Percentiles rank a stretch among this genome's conserved stretches.
These are phyloP conservation scores for Ophiorrhiza pumila DNA, from an alignment of 257 asterid genomes.

Conservation along the genomic window DNA sequence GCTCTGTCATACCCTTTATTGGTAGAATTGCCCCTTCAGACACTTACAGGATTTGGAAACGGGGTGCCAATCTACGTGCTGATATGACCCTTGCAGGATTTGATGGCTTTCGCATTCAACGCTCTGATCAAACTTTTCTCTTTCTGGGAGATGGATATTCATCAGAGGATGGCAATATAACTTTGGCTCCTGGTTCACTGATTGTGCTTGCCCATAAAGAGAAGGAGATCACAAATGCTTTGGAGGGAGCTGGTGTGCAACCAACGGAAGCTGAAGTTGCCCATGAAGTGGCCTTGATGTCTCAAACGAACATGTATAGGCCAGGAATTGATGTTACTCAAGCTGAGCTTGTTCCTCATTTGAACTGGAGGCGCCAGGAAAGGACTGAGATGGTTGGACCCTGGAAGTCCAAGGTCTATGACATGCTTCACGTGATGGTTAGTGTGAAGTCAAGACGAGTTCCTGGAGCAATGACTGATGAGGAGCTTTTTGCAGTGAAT, in stretches of 20 bases:
- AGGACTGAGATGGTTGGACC: constrained; percentile 91
- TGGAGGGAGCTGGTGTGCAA: constrained; percentile 94
- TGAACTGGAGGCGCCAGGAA: constrained; percentile 98
- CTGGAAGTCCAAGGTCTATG: constrained; percentile 95
- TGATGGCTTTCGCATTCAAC: constrained; percentile 95
- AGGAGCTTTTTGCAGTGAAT: constrained; percentile 82
- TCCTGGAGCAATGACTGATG: constrained; percentile 99
- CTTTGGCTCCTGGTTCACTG: constrained; percentile 92
- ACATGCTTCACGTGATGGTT: constrained; percentile 92
- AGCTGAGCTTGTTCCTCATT: constrained; percentile 90
- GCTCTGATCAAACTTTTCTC: constrained; percentile 94
- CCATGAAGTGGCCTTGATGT: constrained; percentile 94
- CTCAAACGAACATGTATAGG: constrained; percentile 97
- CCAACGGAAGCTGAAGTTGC: constrained; percentile 98
- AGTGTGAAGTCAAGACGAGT: constrained; percentile 98
- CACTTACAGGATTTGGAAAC: constrained; percentile 94
- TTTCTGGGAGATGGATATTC: constrained; percentile 90
- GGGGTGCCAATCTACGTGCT: constrained; percentile 97
- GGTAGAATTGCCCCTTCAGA: constrained; percentile 99
- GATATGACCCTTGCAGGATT: constrained; percentile 99
- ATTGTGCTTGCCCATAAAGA: constrained; percentile 90
- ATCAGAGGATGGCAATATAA: constrained; percentile 57
- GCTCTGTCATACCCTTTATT: constrained; percentile 94
- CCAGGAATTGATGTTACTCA: constrained; percentile 99
- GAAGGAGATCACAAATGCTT: constrained; percentile 89